phyloP scores from a whole-genome alignment of 2,329 filamentous ascomycete genomes.

The Trichophyton benhamiae region DNA sequence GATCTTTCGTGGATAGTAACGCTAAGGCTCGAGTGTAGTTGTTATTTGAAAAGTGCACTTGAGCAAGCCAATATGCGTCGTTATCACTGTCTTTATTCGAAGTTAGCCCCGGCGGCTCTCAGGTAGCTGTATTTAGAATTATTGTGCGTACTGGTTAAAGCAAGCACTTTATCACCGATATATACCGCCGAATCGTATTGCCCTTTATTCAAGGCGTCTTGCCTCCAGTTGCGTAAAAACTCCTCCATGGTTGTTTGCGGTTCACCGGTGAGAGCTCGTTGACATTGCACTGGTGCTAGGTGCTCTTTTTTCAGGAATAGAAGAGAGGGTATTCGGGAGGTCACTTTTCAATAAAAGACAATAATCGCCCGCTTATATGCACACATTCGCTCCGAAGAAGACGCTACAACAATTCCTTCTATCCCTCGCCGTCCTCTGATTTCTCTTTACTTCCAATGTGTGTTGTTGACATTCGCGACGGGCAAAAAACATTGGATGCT shows the following conservation, averaged over 20 bases:
- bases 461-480: background rate
- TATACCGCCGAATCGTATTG: conserved; percentile 96
- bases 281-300: background rate
- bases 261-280: background rate
- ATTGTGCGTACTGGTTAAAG: conserved; percentile 59
- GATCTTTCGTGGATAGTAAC: conserved; percentile 71
- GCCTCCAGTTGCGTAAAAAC: conserved; percentile 85
- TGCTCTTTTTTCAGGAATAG: background rate
- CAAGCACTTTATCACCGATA: conserved; percentile 91
- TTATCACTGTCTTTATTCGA: conserved; percentile 64
- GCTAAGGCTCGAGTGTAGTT: conserved; percentile 88
- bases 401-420: background rate
- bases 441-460: background rate
- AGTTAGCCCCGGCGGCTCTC: background rate
- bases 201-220: conserved; percentile 88
- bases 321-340: background rate
- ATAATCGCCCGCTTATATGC: background rate
- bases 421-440: background rate
- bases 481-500: background rate
- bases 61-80: conserved; percentile 95
- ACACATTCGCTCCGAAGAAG: background rate
- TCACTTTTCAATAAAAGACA: background rate
- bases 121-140: conserved; percentile 5
- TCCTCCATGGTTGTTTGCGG: conserved; percentile 59
- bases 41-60: conserved; percentile 89